These are phyloP conservation scores for Camelina laxa DNA, from an alignment of 345 rosid species.

Conservation along the genomic window DNA sequence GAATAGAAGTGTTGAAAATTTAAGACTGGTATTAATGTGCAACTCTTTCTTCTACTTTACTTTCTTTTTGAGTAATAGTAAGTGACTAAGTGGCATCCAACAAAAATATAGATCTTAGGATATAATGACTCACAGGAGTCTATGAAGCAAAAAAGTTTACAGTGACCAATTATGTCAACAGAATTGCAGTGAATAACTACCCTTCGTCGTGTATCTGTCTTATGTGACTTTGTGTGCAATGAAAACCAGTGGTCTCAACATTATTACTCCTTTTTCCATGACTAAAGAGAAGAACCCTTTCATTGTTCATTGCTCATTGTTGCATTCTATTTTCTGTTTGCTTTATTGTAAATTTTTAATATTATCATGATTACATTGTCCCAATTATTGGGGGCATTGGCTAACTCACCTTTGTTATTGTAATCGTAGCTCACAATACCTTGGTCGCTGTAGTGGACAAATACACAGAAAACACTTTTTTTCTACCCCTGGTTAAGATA, in stretches of 20 bases:
- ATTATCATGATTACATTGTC: constrained; percentile 51
- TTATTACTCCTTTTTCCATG: constrained; percentile 44
- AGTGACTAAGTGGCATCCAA: constrained; percentile 42
- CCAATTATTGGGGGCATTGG: constrained; percentile 59
- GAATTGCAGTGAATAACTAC: constrained; percentile 45
- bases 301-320: constrained; percentile 32
- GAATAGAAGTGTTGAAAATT: constrained; percentile 28
- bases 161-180: constrained; percentile 45
- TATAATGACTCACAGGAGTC: constrained; percentile 42
- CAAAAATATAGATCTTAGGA: constrained; percentile 41
- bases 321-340: constrained; percentile 37
- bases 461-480: constrained; percentile 17
- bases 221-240: constrained; percentile 39
- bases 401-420: constrained; percentile 43
- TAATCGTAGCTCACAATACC: constrained; percentile 34
- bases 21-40: constrained; percentile 35
- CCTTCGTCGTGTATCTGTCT: constrained; percentile 48
- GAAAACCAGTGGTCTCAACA: constrained; percentile 42
- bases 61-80: constrained; percentile 27
- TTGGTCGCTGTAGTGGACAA: constrained; percentile 29
- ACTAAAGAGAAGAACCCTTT: constrained; percentile 10
- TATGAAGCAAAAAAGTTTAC: constrained; percentile 38
- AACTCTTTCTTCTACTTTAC: constrained; percentile 34
- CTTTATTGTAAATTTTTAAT: constrained; percentile 25
- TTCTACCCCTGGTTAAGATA: background rate